Conservation (phyloP, 345 rosid species). For the Bruguiera parviflora region DNA sequence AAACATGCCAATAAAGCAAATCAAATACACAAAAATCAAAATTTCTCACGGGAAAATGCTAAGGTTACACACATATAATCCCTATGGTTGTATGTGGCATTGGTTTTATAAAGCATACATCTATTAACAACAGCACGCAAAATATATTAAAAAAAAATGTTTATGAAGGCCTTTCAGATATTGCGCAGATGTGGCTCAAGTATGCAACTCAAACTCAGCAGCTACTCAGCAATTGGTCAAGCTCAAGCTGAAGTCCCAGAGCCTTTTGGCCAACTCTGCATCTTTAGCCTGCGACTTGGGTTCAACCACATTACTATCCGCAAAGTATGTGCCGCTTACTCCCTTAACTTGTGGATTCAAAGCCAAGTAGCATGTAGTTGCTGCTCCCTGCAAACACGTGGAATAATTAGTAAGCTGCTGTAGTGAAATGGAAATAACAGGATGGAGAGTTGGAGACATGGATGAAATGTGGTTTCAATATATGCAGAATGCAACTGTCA, state of each 20-base stretch:
- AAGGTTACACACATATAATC: neutral
- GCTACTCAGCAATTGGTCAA: constrained; percentile 19
- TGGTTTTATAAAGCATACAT: neutral
- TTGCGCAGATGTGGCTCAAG: neutral
- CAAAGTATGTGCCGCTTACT: constrained; percentile 48
- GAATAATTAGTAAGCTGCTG: neutral
- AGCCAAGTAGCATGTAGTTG: constrained; percentile 72
- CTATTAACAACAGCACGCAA: neutral
- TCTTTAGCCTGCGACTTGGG: constrained; percentile 41
- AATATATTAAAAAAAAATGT: neutral
- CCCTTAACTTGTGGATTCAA: constrained; percentile 60
- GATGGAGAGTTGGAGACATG: neutral
- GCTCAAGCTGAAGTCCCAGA: constrained; percentile 47
- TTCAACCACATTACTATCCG: constrained; percentile 45
- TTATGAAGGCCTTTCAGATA: neutral
- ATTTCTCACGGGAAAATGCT: neutral
- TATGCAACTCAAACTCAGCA: neutral
- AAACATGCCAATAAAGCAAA: neutral
- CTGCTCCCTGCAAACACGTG: constrained; percentile 53
- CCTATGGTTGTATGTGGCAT: neutral
- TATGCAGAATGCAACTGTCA: neutral
- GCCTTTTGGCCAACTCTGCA: constrained; percentile 38
- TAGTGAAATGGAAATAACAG: neutral
- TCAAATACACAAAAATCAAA: neutral
- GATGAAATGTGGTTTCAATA: neutral